Base-by-base conservation (phyloP, 176 grass and related monocot species). In the Typha latifolia region DNA sequence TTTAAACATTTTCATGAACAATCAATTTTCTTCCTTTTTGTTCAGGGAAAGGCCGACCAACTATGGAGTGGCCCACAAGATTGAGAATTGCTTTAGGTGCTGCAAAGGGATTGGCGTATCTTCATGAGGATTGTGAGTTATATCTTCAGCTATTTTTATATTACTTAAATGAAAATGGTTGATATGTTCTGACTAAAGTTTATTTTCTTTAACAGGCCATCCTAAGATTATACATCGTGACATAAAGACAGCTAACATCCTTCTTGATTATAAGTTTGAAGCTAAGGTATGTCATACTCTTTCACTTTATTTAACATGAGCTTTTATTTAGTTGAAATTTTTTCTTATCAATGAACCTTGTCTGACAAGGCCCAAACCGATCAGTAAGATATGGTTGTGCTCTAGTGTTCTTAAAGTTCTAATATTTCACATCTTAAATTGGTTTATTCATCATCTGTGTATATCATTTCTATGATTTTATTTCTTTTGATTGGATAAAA, bases 61-160 rank as follows among this genome's bases (percentile, higher is more conserved):
- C 51, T 20, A 57, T 93, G 82, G 85, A 93, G 48, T 93, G 89
- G 89, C 49, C 82, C 49, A 82, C 66, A 71, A 93, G 89, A 88
- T 71, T 93, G 78, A 85, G 74, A 67, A 93, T 93, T 70, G 76
- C 85, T 79, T 56, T 93, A 53, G 89, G 89, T 77, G 78, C 89
- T 82, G 89, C 89, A 63, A 93, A 88, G 69, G 89, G 84, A 79
- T 82, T 93, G 24, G 81, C 89, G 16, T 93, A 93, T 76, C 69
- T 93, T 57, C 89, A 93, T 34, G 89, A 93, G 73, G 89, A 93
- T n/a, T 93, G 89, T 93, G 67, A 88, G 89, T 82, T 69, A 74
- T 13, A 68, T 78, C 69, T 37, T 32, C 20, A 10, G 52, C 47
- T 49, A 32, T 4, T 56, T 66, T 79, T 49, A n/a, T 11, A 9